Evolutionary conservation across 1,284 basidiomycete genomes (phyloP).

Genomic region (Pyrrhoderma lamaoense): DNA sequence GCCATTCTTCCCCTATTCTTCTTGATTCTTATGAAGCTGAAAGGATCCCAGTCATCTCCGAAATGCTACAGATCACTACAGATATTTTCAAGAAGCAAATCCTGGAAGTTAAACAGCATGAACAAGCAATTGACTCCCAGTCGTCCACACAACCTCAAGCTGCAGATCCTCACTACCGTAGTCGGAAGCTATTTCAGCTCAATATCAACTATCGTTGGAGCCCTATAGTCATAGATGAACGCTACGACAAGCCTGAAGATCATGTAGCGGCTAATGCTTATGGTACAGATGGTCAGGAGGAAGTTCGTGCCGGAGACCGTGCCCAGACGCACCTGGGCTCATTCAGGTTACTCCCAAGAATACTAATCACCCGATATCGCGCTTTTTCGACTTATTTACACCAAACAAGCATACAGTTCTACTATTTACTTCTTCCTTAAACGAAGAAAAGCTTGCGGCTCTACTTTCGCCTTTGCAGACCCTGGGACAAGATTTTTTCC

Average conservation of each 20-base stretch:
- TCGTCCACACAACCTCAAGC: neutral
- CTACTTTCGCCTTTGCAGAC: neutral
- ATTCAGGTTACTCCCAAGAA: neutral
- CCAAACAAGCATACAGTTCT: conserved; percentile 18
- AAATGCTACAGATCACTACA: conserved; percentile 28
- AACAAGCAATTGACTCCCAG: neutral
- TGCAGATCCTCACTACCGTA: conserved; percentile 6
- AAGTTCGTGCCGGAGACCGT: conserved; percentile 19
- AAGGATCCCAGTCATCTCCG: conserved; percentile 33
- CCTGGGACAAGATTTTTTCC: conserved; percentile 7
- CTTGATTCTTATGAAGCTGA: conserved; percentile 31
- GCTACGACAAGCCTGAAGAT: neutral
- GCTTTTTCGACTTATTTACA: conserved; percentile 20
- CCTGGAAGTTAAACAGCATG: neutral
- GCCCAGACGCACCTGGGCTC: conserved; percentile 21
- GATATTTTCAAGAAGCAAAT: conserved; percentile 4
- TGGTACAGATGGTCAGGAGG: conserved; percentile 3
- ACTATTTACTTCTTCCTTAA: conserved; percentile 8
- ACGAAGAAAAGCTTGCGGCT: neutral
- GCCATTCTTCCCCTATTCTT: conserved; percentile 26
- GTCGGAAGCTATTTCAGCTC: conserved; percentile 18
- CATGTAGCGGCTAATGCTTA: conserved; percentile 1
- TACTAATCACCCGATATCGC: neutral
- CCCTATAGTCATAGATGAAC: conserved; percentile 19
- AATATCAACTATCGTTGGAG: conserved; percentile 23